Base-by-base conservation (phyloP, 1,139 yeast genomes). In the Hanseniaspora sp. region DNA sequence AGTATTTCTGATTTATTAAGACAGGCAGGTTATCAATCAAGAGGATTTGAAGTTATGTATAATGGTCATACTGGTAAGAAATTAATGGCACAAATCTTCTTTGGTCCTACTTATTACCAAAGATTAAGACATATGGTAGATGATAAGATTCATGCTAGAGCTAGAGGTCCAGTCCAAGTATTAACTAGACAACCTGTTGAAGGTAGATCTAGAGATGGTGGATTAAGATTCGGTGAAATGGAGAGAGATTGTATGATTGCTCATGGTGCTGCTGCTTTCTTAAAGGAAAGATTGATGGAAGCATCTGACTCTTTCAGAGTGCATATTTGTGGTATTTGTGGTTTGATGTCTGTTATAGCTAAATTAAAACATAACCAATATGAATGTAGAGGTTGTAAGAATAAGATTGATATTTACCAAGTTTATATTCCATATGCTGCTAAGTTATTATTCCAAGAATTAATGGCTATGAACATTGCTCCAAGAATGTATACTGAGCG, bases 221-320 rank as follows among this genome's bases (percentile, higher is more conserved):
- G 99, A 62, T 76, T 92, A 69, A 88, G 99, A 72, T 94, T 92
- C 79, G 99, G 99, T 67, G 99, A 92, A 74, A 92, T 92, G 99
- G 99, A 92, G 73, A 87, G 98, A 76, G 98, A 94, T 76, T 92
- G 98, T 84, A 92, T 94, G 95, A 92, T 92, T 76, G 98, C 98
- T 5, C 97, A 92, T 69, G 98, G 98, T 69, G 97, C 96, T 2
- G 96, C 98, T 1, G 95, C 96, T 8, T 92, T 92, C 75, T 78
- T 92, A 72, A 87, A 90, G 72, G 99, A 92, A 72, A 80, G 99
- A 69, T 76, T 92, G 69, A 90, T 92, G 96, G 98, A 92, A 70
- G 96, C 96, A 3, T 88, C 97, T 0, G 99, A 92, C 74, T 96
- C 97, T 3, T 92, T 92, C 75, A 80, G 97, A 71, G 97, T 94